Conservation (phyloP, 192 early-diverging fungal genomes). For the Fimicolochytrium jonesii region DNA sequence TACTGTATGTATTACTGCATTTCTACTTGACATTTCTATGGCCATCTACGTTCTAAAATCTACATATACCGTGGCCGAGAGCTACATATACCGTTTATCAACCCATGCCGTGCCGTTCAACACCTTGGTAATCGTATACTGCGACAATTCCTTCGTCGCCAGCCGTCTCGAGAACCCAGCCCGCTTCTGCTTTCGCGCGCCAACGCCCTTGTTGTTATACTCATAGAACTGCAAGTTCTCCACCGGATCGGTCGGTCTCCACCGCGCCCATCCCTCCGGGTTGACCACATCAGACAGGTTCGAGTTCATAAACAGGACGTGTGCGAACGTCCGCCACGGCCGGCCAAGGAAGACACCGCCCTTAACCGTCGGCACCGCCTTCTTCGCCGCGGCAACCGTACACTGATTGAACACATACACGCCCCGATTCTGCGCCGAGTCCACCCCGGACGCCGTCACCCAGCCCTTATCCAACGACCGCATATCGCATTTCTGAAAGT, state of each 20-base stretch:
- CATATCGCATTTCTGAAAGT: slow-evolving; percentile 1
- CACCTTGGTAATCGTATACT: too few species aligned
- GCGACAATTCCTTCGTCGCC: too few species aligned
- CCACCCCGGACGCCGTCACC: slow-evolving; percentile 2
- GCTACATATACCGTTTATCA: too few species aligned
- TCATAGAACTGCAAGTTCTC: slow-evolving; percentile 7
- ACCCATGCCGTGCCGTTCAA: too few species aligned
- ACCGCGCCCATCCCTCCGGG: background rate
- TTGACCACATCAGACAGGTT: background rate
- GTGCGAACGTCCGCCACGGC: slow-evolving; percentile 6
- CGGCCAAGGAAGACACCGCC: slow-evolving; percentile 14
- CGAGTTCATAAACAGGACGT: slow-evolving; percentile 13
- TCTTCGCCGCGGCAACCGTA: background rate
- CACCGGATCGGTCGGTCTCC: background rate
- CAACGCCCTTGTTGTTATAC: slow-evolving; percentile 10
- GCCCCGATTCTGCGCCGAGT: background rate
- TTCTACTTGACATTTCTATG: too few species aligned
- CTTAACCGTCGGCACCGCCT: background rate
- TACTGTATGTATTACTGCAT: too few species aligned
- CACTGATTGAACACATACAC: slow-evolving; percentile 11
- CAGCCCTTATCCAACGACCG: background rate
- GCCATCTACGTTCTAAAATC: too few species aligned
- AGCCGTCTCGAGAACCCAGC: too few species aligned
- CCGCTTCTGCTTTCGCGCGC: too few species aligned
- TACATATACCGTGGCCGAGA: too few species aligned